phyloP scores from a whole-genome alignment of 2,329 filamentous ascomycete genomes.

The Aspergillus sclerotialis region DNA sequence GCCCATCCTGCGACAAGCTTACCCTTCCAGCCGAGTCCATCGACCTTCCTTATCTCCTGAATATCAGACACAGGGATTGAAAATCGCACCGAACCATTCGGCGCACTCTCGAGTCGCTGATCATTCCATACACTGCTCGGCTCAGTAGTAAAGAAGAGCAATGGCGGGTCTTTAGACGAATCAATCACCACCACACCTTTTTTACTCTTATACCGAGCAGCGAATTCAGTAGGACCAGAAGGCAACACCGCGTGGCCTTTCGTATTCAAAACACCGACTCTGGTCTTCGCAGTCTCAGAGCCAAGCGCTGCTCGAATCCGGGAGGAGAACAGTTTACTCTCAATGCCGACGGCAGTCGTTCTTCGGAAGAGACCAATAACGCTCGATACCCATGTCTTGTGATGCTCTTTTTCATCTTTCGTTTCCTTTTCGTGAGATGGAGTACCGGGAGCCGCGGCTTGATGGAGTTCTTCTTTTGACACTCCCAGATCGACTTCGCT shows the following conservation, averaged over 20 bases:
- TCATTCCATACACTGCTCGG: slow-evolving; percentile 22
- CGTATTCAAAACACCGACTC: slow-evolving; percentile 61
- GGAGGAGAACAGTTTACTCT: slow-evolving; percentile 65
- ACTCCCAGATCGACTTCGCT: no score
- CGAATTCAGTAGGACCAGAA: slow-evolving; percentile 66
- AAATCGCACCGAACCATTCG: slow-evolving; percentile 54
- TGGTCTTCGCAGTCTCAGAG: slow-evolving; percentile 57
- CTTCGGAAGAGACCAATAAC: slow-evolving; percentile 61
- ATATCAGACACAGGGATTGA: slow-evolving; percentile 37
- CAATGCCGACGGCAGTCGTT: slow-evolving; percentile 64
- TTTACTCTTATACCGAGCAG: slow-evolving; percentile 60
- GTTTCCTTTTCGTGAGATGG: no score
- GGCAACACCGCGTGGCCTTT: slow-evolving; percentile 32
- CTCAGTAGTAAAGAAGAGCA: slow-evolving; percentile 56
- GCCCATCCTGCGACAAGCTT: slow-evolving; percentile 1
- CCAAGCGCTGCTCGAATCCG: slow-evolving; percentile 59
- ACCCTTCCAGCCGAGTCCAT: background rate
- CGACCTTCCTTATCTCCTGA: slow-evolving; percentile 1
- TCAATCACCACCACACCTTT: slow-evolving; percentile 64
- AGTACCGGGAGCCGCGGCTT: slow-evolving; percentile 54
- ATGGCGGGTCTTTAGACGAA: slow-evolving; percentile 20
- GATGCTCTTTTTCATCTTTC: no score
- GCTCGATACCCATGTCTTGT: slow-evolving; percentile 12
- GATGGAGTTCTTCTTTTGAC: slow-evolving; percentile 57
- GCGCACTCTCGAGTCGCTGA: slow-evolving; percentile 41